phyloP scores from a whole-genome alignment of 1,284 basidiomycete species.

The Cryptococcus sp. region DNA sequence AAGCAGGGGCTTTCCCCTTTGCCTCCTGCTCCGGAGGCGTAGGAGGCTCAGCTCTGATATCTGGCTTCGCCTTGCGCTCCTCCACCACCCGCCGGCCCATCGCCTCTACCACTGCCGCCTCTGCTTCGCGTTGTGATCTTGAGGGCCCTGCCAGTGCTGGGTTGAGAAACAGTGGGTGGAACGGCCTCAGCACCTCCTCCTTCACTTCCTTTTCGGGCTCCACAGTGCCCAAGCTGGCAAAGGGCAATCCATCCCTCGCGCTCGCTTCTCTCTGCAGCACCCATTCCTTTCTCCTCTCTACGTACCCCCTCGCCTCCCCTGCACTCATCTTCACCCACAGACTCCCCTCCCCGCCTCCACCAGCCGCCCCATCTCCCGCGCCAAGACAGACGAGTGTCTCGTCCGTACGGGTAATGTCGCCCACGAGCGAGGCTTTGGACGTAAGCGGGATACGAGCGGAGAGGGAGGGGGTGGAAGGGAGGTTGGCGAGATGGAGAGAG shows the following conservation, averaged over 20 bases:
- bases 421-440: conserved; percentile 35
- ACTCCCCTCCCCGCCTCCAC: conserved; percentile 6
- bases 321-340: conserved; percentile 45
- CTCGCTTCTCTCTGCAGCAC: conserved; percentile 27
- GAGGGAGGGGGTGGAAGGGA: conserved; percentile 26
- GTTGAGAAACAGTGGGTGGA: conserved; percentile 10
- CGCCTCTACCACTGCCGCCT: neutral
- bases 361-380: neutral
- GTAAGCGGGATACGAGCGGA: conserved; percentile 34
- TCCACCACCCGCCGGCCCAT: too few relatives aligned
- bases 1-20: neutral
- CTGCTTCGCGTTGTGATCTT: neutral
- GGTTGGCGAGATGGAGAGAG: conserved; percentile 22
- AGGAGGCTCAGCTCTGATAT: neutral
- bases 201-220: neutral
- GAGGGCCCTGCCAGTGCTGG: conserved; percentile 2
- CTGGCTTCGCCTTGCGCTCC: neutral
- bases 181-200: neutral
- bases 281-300: conserved; percentile 25
- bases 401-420: conserved; percentile 34
- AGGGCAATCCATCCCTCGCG: conserved; percentile 16
- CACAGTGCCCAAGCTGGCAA: neutral
- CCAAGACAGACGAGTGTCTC: conserved; percentile 38
- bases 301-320: conserved; percentile 33
- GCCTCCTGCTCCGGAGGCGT: neutral